These are phyloP conservation scores for Lactarius hatsudake DNA, from an alignment of 768 basidiomycete species.

Conservation along the genomic window DNA sequence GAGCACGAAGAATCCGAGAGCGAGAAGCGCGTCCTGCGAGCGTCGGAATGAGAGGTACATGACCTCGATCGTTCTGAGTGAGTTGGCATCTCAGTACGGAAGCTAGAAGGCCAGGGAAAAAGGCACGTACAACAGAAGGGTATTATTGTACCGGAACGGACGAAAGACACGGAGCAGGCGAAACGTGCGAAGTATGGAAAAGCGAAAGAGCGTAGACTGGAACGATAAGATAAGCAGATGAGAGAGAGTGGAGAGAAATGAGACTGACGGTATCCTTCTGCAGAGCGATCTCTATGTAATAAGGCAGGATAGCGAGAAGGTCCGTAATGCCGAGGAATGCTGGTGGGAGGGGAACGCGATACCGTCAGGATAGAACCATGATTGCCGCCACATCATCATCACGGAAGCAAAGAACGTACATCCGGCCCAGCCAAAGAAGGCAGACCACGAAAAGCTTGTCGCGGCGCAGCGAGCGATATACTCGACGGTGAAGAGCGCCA, in stretches of 20 bases:
- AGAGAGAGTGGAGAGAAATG: slow-evolving; percentile 1
- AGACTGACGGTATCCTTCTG: slow-evolving; percentile 77
- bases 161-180: slow-evolving; percentile 85
- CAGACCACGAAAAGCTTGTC: slow-evolving; percentile 67
- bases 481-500: slow-evolving; percentile 84
- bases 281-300: slow-evolving; percentile 82
- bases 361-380: background rate
- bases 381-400: background rate
- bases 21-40: slow-evolving; percentile 83
- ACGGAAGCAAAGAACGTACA: slow-evolving; percentile 48
- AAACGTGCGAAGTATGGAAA: slow-evolving; percentile 89
- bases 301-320: slow-evolving; percentile 80
- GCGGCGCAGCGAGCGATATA: slow-evolving; percentile 70
- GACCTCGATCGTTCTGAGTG: slow-evolving; percentile 77
- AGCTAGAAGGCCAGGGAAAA: background rate
- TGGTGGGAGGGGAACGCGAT: slow-evolving; percentile 28
- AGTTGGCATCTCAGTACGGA: background rate
- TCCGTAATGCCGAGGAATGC: slow-evolving; percentile 88
- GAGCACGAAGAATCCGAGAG: slow-evolving; percentile 83
- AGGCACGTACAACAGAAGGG: slow-evolving; percentile 63
- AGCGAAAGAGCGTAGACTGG: slow-evolving; percentile 83
- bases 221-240: slow-evolving; percentile 3
- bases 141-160: slow-evolving; percentile 82
- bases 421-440: slow-evolving; percentile 60
- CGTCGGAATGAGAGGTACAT: slow-evolving; percentile 88